phyloP scores from a whole-genome alignment of 2,329 filamentous ascomycete genomes.

The Aspergillus sp. region DNA sequence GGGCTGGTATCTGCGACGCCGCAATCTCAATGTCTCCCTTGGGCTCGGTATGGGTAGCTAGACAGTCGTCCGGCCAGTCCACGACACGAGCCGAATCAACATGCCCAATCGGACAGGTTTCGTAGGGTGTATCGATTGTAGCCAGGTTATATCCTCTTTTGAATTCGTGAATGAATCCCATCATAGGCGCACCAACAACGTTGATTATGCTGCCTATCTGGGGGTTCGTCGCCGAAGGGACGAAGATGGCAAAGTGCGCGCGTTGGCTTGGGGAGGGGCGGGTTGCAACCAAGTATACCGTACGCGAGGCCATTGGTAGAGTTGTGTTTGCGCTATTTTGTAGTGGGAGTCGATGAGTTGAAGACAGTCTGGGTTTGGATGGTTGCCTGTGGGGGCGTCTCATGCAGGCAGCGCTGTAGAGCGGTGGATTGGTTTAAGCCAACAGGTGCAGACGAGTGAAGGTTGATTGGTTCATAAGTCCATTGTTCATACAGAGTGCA shows the following conservation, averaged over 20 bases:
- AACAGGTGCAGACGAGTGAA: no score
- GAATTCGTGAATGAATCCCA: conserved; percentile 29
- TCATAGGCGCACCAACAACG: conserved; percentile 31
- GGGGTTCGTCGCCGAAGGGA: conserved; percentile 18
- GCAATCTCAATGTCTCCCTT: conserved; percentile 24
- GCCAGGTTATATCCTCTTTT: conserved; percentile 24
- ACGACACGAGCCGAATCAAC: conserved; percentile 21
- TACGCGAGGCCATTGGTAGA: conserved; percentile 18
- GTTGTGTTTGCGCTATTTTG: no score
- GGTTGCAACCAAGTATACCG: conserved; percentile 22
- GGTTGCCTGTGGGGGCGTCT: no score
- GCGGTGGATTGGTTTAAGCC: no score
- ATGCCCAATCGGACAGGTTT: conserved; percentile 19
- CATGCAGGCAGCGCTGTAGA: no score
- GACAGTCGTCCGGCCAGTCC: conserved; percentile 7
- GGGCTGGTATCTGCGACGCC: conserved; percentile 26
- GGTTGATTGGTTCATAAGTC: no score
- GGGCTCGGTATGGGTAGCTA: conserved; percentile 18
- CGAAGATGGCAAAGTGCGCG: conserved; percentile 30
- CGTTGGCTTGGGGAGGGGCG: conserved; percentile 22
- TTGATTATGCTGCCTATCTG: conserved; percentile 27
- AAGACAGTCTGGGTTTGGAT: no score
- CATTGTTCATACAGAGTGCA: no score
- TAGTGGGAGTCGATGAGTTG: no score
- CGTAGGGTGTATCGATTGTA: conserved; percentile 8